phyloP scores from a whole-genome alignment of 495 filamentous ascomycete genomes.

The Pyrenula massariospora region DNA sequence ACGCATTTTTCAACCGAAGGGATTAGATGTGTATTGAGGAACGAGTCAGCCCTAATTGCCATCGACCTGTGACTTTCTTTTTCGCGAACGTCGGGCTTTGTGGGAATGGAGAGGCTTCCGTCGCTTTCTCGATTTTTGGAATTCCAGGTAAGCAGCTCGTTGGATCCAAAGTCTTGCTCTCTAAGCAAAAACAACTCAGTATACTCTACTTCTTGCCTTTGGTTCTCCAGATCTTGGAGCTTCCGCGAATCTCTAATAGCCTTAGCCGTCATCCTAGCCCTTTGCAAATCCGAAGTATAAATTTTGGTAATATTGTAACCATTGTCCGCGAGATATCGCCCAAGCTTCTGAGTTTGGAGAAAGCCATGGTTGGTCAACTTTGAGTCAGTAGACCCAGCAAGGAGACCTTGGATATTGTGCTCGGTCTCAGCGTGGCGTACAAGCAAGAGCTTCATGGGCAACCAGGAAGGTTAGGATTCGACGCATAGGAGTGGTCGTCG shows the following conservation, averaged over 20 bases:
- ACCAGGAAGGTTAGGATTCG: neutral
- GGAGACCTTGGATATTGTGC: constrained; percentile 72
- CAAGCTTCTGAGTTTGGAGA: constrained; percentile 59
- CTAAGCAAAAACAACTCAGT: constrained; percentile 3
- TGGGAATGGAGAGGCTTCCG: neutral
- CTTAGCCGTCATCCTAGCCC: constrained; percentile 60
- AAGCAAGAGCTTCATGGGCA: constrained; percentile 57
- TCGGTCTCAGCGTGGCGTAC: constrained; percentile 83
- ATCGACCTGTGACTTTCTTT: constrained; percentile 55
- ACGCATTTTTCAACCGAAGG: constrained; percentile 35
- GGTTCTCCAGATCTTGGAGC: neutral
- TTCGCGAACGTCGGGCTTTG: constrained; percentile 29
- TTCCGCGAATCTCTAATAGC: constrained; percentile 44
- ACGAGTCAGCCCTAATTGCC: constrained; percentile 44
- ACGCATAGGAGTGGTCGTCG: too few relatives aligned
- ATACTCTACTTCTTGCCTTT: neutral
- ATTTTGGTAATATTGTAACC: constrained; percentile 41
- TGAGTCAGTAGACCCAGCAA: constrained; percentile 72
- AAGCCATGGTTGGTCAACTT: constrained; percentile 71
- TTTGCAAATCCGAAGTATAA: constrained; percentile 69
- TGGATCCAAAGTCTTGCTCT: constrained; percentile 19
- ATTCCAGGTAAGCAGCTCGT: constrained; percentile 9
- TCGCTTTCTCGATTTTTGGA: neutral
- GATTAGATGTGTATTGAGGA: constrained; percentile 48
- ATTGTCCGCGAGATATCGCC: constrained; percentile 37